A percentile compares a stretch with the other conserved stretches of the same genome.
Evolutionary conservation across 2,329 filamentous ascomycete genomes (phyloP).

Genomic region (Tolypocladium cylindrosporum): DNA sequence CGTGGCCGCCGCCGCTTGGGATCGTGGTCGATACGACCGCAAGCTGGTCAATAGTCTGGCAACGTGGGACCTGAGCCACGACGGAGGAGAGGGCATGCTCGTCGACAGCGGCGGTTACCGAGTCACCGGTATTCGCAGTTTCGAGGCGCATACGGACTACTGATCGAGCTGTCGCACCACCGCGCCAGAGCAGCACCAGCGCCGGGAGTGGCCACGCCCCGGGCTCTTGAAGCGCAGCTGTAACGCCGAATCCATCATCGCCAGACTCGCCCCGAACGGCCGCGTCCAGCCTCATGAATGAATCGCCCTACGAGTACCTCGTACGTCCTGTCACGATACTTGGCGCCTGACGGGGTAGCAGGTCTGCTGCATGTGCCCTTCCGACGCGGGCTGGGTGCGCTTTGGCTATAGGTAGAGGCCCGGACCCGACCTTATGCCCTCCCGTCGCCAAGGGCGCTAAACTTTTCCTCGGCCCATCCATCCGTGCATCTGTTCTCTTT

Average conservation of each 20-base stretch:
- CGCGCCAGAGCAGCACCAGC: not conserved
- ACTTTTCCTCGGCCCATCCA: not conserved
- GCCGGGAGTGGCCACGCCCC: not conserved
- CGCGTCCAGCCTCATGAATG: not conserved
- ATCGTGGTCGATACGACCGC: too few species aligned
- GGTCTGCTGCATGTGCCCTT: not conserved
- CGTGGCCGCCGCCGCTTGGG: too few species aligned
- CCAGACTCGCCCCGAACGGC: not conserved
- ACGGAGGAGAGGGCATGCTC: too few species aligned
- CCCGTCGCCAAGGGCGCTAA: not conserved
- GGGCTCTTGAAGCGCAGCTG: not conserved
- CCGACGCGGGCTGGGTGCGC: not conserved
- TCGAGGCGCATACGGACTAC: not conserved
- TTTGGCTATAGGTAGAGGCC: not conserved
- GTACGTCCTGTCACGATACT: not conserved
- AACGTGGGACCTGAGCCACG: too few species aligned
- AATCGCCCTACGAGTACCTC: too few species aligned
- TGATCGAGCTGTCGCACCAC: not conserved
- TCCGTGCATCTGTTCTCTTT: not conserved
- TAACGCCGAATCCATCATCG: not conserved
- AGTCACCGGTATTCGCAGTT: not conserved
- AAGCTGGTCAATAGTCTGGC: too few species aligned
- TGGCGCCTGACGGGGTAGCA: not conserved
- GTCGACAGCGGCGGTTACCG: too few species aligned
- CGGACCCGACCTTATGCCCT: not conserved